Conservation (phyloP, 129 eudicot species). For the Chrysanthemum makinoi region DNA sequence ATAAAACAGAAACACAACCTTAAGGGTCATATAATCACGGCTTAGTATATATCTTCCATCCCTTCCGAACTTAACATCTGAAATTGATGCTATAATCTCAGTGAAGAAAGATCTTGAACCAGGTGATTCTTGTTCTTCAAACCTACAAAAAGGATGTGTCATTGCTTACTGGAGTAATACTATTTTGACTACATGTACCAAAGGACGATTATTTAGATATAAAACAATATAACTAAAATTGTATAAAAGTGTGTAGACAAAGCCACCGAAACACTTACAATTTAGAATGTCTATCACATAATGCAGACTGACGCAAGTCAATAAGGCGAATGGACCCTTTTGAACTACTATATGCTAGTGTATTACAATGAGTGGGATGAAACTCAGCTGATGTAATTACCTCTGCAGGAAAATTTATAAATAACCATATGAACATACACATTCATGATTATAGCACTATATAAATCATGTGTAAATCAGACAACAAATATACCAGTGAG, state of each 20-base stretch:
- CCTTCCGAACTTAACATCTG: slow-evolving; percentile 90
- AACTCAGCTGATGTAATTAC: slow-evolving; percentile 98
- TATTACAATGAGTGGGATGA: slow-evolving; percentile 95
- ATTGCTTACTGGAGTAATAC: background rate
- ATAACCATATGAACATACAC: background rate
- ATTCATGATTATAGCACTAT: too few species aligned
- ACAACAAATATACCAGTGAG: slow-evolving; percentile 59
- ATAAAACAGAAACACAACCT: slow-evolving; percentile 44
- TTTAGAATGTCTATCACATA: slow-evolving; percentile 90
- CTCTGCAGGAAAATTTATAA: slow-evolving; percentile 49
- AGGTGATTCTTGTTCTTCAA: slow-evolving; percentile 96
- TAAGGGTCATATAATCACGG: slow-evolving; percentile 98
- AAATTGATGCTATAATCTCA: slow-evolving; percentile 94
- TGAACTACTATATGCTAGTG: slow-evolving; percentile 93
- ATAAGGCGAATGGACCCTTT: slow-evolving; percentile 98
- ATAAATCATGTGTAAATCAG: background rate
- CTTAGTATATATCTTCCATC: slow-evolving; percentile 88
- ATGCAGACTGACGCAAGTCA: slow-evolving; percentile 96
- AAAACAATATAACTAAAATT: background rate
- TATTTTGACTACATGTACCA: background rate
- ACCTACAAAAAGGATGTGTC: slow-evolving; percentile 42
- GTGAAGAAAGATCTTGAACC: slow-evolving; percentile 98
- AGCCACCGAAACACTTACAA: slow-evolving; percentile 56
- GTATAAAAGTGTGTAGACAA: background rate
- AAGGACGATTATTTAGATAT: background rate